Evolutionary conservation across 2,329 filamentous ascomycete genomes (phyloP), one percentile per base, ranked within the genome.

Genomic region (Paecilomyces formosus): DNA sequence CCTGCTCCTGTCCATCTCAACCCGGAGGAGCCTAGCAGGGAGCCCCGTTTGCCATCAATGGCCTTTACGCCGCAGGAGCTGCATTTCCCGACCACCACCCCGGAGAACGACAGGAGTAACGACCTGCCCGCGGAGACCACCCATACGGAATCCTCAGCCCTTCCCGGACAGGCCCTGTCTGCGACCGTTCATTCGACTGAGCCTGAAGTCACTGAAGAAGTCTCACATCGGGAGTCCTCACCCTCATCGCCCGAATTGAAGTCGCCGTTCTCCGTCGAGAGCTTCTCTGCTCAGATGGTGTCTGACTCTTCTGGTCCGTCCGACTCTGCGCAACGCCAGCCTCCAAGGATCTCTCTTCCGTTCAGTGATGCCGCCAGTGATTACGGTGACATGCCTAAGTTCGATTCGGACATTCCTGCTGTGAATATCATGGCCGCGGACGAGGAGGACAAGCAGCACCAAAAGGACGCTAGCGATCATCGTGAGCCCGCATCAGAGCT

Each of bases 331-430:
- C 33, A 63, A 13, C 58, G 61, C 53, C 60, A 66, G 26, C 61
- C 65, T n/a, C 73, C 73, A 39, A 66, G 72, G 28, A 74, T 75
- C 53, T 74, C 72, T 31, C 64, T 74, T 55, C 70, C 74, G 33
- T 74, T 78, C 55, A 75, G 79, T 60, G 81, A 82, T 70, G 76
- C 77, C 53, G 78, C 76, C 9, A 81, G 80, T 65, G 76, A 82
- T 54, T 84, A 84, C 67, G 82, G 81, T 15, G 81, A 83, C 65
- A 78, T 78, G 52, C 79, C 82, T 70, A 78, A 79, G 63, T 68
- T 80, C 59, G 75, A 81, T 60, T 65, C 78, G 61, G 71, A 74
- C 55, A 73, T 78, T 31, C 76, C 71, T 7, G 65, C 68, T 22
- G 65, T 72, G 51, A 73, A 72, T 55, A 56, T 74, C 50, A 61